phyloP scores from a whole-genome alignment of 768 basidiomycete species.

The Favolaschia claudopus region DNA sequence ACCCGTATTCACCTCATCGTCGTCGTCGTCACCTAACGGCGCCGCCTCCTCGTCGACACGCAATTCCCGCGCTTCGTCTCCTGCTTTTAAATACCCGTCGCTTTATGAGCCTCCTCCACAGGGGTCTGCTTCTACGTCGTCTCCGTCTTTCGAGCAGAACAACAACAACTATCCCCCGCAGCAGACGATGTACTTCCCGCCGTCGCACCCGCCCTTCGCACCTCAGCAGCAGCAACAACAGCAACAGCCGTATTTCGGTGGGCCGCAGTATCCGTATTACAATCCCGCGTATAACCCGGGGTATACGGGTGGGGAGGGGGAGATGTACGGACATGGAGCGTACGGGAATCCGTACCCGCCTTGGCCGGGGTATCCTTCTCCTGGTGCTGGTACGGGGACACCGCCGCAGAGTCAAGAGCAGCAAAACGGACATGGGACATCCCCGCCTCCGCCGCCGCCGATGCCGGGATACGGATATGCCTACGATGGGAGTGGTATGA shows the following conservation, averaged over 20 bases:
- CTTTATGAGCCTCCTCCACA: slow-evolving; percentile 68
- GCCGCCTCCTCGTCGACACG: slow-evolving; percentile 73
- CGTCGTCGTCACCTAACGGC: slow-evolving; percentile 54
- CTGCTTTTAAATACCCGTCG: slow-evolving; percentile 77
- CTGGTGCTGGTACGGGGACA: too few relatives aligned
- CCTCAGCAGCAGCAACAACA: slow-evolving; percentile 34
- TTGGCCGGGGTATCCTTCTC: too few relatives aligned
- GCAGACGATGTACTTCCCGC: slow-evolving; percentile 27
- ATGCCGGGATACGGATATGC: slow-evolving; percentile 26
- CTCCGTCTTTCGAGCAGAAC: slow-evolving; percentile 14
- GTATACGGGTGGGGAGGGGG: slow-evolving; percentile 17
- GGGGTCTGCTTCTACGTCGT: slow-evolving; percentile 38
- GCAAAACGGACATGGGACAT: slow-evolving; percentile 16
- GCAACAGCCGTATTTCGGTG: slow-evolving; percentile 44
- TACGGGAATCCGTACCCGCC: slow-evolving; percentile 47
- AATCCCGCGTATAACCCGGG: slow-evolving; percentile 42
- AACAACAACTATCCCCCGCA: slow-evolving; percentile 29
- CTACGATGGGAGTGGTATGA: too few relatives aligned
- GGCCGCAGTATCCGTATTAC: slow-evolving; percentile 52
- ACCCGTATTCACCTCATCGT: slow-evolving; percentile 54
- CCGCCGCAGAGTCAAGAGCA: too few relatives aligned
- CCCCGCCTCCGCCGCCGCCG: slow-evolving; percentile 24
- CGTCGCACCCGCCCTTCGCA: slow-evolving; percentile 34
- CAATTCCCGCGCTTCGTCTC: slow-evolving; percentile 77
- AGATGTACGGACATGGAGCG: slow-evolving; percentile 48